Conservation (phyloP, 176 grass and related monocot species). For the Otatea glauca region DNA sequence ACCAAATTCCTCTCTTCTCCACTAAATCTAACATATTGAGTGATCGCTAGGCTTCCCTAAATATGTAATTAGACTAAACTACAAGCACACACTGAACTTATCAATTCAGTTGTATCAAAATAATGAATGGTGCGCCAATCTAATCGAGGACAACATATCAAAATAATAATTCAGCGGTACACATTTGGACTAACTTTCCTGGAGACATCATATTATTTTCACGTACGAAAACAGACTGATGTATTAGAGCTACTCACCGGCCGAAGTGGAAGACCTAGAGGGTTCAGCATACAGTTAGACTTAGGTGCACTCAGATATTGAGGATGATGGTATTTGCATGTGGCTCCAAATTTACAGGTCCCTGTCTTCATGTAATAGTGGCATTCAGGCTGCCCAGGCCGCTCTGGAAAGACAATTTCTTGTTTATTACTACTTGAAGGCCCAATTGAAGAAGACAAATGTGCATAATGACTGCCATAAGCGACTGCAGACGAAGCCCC, state of each 20-base stretch:
- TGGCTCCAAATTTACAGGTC: slow-evolving; percentile 69
- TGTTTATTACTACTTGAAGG: slow-evolving; percentile 51
- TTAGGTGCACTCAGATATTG: slow-evolving; percentile 55
- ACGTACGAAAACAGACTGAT: not conserved
- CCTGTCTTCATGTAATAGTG: slow-evolving; percentile 80
- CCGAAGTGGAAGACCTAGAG: slow-evolving; percentile 73
- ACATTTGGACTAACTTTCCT: slow-evolving; percentile 28
- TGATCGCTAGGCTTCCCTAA: not conserved
- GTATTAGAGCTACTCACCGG: slow-evolving; percentile 54
- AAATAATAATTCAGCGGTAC: slow-evolving; percentile 9
- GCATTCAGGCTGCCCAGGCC: slow-evolving; percentile 82
- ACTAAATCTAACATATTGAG: not conserved
- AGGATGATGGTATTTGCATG: slow-evolving; percentile 77
- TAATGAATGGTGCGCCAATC: slow-evolving; percentile 17
- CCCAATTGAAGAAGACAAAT: slow-evolving; percentile 47
- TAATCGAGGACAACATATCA: slow-evolving; percentile 26
- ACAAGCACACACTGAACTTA: slow-evolving; percentile 10
- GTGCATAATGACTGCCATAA: slow-evolving; percentile 56
- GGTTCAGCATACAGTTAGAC: slow-evolving; percentile 54
- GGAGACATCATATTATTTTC: slow-evolving; percentile 19
- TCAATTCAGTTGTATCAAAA: slow-evolving; percentile 12
- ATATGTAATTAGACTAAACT: not conserved
- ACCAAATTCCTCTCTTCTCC: too few species aligned
- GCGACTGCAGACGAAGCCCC: slow-evolving; percentile 37
- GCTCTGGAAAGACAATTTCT: slow-evolving; percentile 58